Evolutionary conservation across 257 asterid species (phyloP).

Genomic region (Solanum chmielewskii): DNA sequence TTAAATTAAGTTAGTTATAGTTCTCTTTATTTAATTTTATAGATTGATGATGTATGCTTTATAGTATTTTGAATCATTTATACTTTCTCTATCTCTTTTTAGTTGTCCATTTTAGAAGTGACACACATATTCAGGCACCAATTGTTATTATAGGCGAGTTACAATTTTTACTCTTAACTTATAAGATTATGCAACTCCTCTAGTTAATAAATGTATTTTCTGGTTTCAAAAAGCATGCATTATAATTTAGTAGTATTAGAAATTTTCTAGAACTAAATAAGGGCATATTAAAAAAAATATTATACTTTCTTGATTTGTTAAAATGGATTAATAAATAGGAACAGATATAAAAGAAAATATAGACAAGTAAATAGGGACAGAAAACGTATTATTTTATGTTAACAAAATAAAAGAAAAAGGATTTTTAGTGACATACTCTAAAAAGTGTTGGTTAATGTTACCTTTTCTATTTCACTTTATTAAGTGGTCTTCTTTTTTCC

Average conservation of each 20-base stretch:
- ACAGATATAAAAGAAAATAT: no score
- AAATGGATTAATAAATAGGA: rapidly evolving
- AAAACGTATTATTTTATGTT: neutral
- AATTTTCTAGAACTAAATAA: no score
- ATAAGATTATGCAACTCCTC: no score
- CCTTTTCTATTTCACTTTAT: neutral
- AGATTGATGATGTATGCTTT: neutral
- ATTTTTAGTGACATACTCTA: neutral
- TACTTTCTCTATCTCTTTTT: rapidly evolving
- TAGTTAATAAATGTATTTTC: no score
- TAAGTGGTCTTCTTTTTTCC: neutral
- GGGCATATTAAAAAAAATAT: no score
- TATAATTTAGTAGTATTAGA: no score
- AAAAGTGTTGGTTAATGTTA: neutral
- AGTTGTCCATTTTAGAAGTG: no score
- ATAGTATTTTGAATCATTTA: neutral
- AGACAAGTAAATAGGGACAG: no score
- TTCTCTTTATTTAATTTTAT: neutral
- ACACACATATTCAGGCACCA: rapidly evolving
- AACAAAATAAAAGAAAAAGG: neutral
- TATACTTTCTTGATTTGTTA: no score
- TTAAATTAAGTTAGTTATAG: neutral
- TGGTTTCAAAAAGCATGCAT: no score
- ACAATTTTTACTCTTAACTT: no score
- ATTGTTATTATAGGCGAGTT: no score